phyloP scores from a whole-genome alignment of 2,329 filamentous ascomycete species.

The Emergomyces orientalis region DNA sequence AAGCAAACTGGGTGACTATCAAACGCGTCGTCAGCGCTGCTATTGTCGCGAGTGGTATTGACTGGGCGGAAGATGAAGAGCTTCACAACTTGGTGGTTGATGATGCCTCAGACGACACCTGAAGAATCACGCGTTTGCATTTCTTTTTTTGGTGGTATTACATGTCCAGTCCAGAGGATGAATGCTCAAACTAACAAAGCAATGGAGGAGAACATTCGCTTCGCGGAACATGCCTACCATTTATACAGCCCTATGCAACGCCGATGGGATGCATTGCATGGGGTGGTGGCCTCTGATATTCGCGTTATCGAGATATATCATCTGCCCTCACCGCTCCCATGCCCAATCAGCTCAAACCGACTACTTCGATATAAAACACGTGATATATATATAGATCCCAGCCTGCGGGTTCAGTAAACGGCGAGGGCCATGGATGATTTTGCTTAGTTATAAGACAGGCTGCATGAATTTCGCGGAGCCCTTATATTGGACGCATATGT shows the following conservation, averaged over 20 bases:
- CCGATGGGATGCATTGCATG: background rate
- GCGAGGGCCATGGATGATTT: background rate
- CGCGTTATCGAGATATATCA: background rate
- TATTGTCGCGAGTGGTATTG: constrained; percentile 69
- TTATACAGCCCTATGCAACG: background rate
- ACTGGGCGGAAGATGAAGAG: constrained; percentile 64
- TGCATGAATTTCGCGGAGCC: too few relatives aligned
- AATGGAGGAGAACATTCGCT: background rate
- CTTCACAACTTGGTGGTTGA: constrained; percentile 64
- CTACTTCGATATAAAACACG: background rate
- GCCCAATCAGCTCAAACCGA: background rate
- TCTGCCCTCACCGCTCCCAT: background rate
- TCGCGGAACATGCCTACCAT: background rate
- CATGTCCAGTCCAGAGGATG: background rate
- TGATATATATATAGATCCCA: background rate
- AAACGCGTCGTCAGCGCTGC: constrained; percentile 72
- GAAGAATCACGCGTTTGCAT: background rate
- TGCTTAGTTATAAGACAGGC: too few relatives aligned
- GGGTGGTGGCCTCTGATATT: background rate
- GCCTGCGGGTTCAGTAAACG: background rate
- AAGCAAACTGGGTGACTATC: constrained; percentile 61
- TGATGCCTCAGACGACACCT: constrained; percentile 23
- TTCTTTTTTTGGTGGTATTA: background rate
- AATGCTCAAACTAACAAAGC: background rate
- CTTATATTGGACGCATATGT: too few relatives aligned